Base-by-base conservation (phyloP, 768 basidiomycete species). In the Leucosporidium scottii region DNA sequence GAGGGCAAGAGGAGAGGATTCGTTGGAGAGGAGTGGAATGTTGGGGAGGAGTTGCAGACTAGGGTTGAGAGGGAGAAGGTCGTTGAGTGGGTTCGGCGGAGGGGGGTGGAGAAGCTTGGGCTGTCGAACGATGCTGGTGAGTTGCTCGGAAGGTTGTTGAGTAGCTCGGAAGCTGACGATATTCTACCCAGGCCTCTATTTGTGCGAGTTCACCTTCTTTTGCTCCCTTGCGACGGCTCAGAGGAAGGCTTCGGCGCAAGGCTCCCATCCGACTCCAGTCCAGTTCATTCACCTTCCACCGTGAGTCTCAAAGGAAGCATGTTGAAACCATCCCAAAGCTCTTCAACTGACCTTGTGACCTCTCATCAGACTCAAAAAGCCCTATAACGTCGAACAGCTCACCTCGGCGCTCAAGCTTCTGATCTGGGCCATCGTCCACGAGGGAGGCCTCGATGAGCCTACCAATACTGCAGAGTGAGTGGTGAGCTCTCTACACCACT, bases 171-270 rank as follows among this genome's bases (percentile, higher is more conserved):
- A 18, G 17, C 47, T 44, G n/a, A 36, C 36, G 23, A 1, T 20
- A 6, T 21, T 20, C n/a, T 13, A 1, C 59, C 4, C 53, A 61
- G 67, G 67, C 4, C 53, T 68, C 1, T 68, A 68, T 44, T 47
- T 68, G 10, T 68, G 67, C 62, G 67, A 68, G 30, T 68, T 55
- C 62, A 64, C 36, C 44, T 61, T 23, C 47, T 61, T 54, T 30
- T 23, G 53, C 28, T 66, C 65, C 12, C 30, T 54, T 28, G 39
- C 51, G 39, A n/a, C 53, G 50, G 50, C 50, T n/a, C 15, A 51
- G 17, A 7, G 50, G 25, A 27, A 23, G 18, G 54, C 58, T 2
- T n/a, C 13, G 15, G 44, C 13, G 47, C 8, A 21, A 21, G 15
- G 30, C 27, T 34, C 31, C 0, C 4, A 9, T 8, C 31, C 61